phyloP scores from a whole-genome alignment of 768 basidiomycete genomes.

The Tephrocybe sp. region DNA sequence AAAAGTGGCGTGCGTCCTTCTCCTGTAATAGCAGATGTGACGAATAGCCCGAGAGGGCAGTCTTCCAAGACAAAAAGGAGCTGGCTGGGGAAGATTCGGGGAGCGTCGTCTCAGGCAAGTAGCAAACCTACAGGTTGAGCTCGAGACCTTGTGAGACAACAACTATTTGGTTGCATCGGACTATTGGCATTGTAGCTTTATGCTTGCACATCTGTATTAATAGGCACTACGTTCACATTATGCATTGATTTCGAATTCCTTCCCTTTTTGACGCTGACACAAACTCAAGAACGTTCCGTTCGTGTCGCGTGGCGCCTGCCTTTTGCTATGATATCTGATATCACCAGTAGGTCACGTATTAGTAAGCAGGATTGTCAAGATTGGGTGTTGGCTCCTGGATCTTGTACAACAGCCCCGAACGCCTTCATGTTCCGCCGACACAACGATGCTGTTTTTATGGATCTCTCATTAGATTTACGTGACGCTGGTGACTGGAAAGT shows the following conservation, averaged over 20 bases:
- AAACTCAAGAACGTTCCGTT: no score
- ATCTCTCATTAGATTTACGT: conserved; percentile 57
- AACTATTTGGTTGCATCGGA: conserved; percentile 13
- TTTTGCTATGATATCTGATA: not conserved
- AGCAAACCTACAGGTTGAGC: conserved; percentile 19
- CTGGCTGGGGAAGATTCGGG: conserved; percentile 74
- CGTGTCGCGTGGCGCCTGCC: no score
- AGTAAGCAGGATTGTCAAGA: no score
- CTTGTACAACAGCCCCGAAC: no score
- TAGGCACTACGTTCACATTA: conserved; percentile 17
- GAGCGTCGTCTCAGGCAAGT: conserved; percentile 33
- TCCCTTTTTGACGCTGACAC: no score
- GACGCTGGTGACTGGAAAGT: conserved; percentile 61
- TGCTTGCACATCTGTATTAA: conserved; percentile 28
- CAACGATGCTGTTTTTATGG: conserved; percentile 33
- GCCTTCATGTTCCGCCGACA: conserved; percentile 43
- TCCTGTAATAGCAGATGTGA: conserved; percentile 54
- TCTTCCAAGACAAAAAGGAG: conserved; percentile 56
- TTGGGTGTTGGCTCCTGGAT: no score
- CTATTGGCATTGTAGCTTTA: conserved; percentile 24
- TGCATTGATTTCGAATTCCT: not conserved
- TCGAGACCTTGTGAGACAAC: conserved; percentile 13
- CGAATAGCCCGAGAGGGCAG: conserved; percentile 58
- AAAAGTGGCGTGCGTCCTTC: conserved; percentile 29
- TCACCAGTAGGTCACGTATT: not conserved